A percentile compares a stretch with the other conserved stretches of the same genome.
Conservation (phyloP, 78 protist species). For the Dictyostelium purpureum region DNA sequence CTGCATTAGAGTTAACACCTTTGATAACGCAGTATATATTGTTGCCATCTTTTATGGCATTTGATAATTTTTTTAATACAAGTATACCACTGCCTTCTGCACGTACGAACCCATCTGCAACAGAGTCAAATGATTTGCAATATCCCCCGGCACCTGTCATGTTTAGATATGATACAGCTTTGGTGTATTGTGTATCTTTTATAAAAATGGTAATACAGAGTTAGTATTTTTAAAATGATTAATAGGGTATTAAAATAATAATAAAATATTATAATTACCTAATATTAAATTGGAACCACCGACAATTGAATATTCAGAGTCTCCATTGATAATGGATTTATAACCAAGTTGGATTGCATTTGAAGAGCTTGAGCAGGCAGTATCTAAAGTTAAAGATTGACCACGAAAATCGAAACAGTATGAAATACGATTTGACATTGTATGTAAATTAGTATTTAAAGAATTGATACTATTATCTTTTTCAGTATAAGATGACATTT, state of each 20-base stretch:
- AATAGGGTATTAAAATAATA: background rate
- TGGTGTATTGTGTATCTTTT: conserved; percentile 22
- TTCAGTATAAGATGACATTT: background rate
- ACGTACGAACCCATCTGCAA: conserved; percentile 91
- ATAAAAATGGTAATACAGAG: no score
- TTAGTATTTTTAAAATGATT: background rate
- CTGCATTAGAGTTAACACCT: conserved; percentile 64
- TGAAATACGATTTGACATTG: conserved; percentile 83
- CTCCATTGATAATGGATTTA: conserved; percentile 59
- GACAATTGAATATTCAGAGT: conserved; percentile 75
- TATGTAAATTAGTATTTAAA: conserved; percentile 19
- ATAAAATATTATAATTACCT: conserved; percentile 82
- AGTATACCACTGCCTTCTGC: conserved; percentile 85
- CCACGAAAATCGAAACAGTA: conserved; percentile 85
- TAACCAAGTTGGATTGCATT: conserved; percentile 82
- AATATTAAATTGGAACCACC: conserved; percentile 84
- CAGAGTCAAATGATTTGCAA: conserved; percentile 82
- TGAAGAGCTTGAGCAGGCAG: conserved; percentile 92
- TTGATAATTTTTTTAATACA: conserved; percentile 29
- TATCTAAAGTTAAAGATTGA: conserved; percentile 88
- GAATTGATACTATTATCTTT: background rate
- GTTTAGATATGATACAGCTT: background rate
- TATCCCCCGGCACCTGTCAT: conserved; percentile 73
- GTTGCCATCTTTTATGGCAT: conserved; percentile 40
- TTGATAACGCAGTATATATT: conserved; percentile 66